Evolutionary conservation across 1,284 basidiomycete genomes (phyloP).

Genomic region (Pseudozyma thailandica): DNA sequence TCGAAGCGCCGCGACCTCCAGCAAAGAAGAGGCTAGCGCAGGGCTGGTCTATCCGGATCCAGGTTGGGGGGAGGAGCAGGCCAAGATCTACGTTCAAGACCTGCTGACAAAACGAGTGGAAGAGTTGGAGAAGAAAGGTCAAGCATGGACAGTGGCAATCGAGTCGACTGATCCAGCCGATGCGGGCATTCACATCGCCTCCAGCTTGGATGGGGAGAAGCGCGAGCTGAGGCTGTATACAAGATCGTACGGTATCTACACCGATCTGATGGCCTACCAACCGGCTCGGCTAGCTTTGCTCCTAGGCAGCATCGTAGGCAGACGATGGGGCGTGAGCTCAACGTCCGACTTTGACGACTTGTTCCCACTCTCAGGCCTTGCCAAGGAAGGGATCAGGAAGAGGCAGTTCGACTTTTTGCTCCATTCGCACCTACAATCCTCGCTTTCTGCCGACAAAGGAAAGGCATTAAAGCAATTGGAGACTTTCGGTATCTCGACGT

Average conservation of each 20-base stretch:
- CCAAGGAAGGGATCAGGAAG: conserved; percentile 1
- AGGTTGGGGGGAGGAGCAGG: conserved; percentile 17
- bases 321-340: conserved; percentile 68
- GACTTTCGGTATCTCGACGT: conserved; percentile 66
- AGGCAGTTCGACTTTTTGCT: conserved; percentile 35
- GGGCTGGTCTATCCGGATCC: conserved; percentile 34
- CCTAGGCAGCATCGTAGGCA: conserved; percentile 58
- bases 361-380: conserved; percentile 34
- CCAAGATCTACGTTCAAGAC: conserved; percentile 16
- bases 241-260: conserved; percentile 73
- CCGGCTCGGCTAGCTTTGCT: conserved; percentile 70
- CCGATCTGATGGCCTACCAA: conserved; percentile 72
- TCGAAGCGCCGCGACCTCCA: not conserved
- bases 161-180: conserved; percentile 33
- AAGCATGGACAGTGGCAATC: conserved; percentile 18
- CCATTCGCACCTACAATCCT: conserved; percentile 6
- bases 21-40: not conserved
- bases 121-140: conserved; percentile 10
- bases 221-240: conserved; percentile 68
- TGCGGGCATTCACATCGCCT: conserved; percentile 3
- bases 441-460: conserved; percentile 64
- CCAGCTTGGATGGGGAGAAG: not conserved
- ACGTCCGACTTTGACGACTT: conserved; percentile 70
- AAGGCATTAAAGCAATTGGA: conserved; percentile 66
- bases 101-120: conserved; percentile 9